These are phyloP conservation scores for Cerioporus squamosus DNA, from an alignment of 1,284 basidiomycete species.

Conservation along the genomic window DNA sequence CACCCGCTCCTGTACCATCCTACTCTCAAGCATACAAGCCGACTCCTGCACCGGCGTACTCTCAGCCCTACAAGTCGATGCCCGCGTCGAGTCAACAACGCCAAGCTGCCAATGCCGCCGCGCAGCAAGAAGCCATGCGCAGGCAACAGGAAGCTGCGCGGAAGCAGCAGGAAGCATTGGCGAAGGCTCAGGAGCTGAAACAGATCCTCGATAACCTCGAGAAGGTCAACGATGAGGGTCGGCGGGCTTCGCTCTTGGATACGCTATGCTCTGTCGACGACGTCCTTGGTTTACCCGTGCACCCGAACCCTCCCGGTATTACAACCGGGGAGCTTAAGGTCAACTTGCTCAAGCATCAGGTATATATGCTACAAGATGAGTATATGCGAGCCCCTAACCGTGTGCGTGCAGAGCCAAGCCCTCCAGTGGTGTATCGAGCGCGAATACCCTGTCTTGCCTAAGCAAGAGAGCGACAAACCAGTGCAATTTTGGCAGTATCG, in stretches of 20 bases:
- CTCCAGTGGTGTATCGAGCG: slow-evolving; percentile 80
- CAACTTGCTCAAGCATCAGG: slow-evolving; percentile 82
- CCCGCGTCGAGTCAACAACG: slow-evolving; percentile 14
- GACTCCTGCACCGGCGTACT: slow-evolving; percentile 1
- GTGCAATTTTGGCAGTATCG: slow-evolving; percentile 88
- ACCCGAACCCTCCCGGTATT: slow-evolving; percentile 71
- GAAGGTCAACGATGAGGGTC: slow-evolving; percentile 78
- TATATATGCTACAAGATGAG: slow-evolving; percentile 31
- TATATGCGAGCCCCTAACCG: slow-evolving; percentile 8
- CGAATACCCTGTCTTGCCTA: slow-evolving; percentile 77
- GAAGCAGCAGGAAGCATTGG: slow-evolving; percentile 56
- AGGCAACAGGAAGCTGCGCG: slow-evolving; percentile 38
- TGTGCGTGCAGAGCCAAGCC: slow-evolving; percentile 61
- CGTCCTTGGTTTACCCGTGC: slow-evolving; percentile 66
- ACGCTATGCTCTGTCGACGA: slow-evolving; percentile 69
- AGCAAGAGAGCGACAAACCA: slow-evolving; percentile 65
- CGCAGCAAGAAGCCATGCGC: slow-evolving; percentile 32
- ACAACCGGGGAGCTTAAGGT: slow-evolving; percentile 67
- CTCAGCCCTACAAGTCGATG: slow-evolving; percentile 2
- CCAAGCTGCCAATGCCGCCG: slow-evolving; percentile 22
- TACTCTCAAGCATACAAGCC: slow-evolving; percentile 3
- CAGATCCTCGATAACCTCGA: slow-evolving; percentile 70
- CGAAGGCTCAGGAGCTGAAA: slow-evolving; percentile 67
- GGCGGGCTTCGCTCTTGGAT: slow-evolving; percentile 72
- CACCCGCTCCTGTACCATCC: slow-evolving; percentile 7